phyloP scores from a whole-genome alignment of 176 grass and related monocot species.

The Oryza punctata region DNA sequence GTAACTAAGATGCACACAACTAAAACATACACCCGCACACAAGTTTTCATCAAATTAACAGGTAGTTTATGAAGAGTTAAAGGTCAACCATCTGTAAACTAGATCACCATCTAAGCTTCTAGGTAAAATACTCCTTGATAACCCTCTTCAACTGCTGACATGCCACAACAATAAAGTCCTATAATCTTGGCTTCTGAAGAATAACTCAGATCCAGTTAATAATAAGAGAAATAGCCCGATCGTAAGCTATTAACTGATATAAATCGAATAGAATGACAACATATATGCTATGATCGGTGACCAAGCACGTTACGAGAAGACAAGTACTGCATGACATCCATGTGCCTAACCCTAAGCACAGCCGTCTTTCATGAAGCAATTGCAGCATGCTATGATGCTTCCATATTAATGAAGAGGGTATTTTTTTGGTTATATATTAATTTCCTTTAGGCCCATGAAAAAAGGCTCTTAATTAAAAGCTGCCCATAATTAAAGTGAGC shows the following conservation, averaged over 20 bases:
- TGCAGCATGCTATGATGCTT: neutral
- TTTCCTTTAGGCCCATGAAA: neutral
- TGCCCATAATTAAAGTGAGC: conserved; percentile 22
- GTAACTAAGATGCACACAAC: no score
- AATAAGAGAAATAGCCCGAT: neutral
- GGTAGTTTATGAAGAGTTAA: no score
- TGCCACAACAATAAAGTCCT: no score
- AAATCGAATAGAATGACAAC: neutral
- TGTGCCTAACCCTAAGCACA: conserved; percentile 26
- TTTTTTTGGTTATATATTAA: neutral
- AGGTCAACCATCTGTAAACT: fast-evolving
- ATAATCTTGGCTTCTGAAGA: no score
- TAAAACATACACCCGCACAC: no score
- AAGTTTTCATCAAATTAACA: no score
- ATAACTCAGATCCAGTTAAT: no score
- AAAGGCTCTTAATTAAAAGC: neutral
- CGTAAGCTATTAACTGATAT: neutral
- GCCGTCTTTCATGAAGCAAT: conserved; percentile 31
- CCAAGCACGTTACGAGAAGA: neutral
- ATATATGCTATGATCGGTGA: neutral
- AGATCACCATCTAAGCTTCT: no score
- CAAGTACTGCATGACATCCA: conserved; percentile 26
- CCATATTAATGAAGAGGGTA: neutral
- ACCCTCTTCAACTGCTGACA: no score
- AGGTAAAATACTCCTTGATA: no score